Evolutionary conservation across 352 stramenopile genomes (phyloP), one percentile per base, ranked within the genome.

Genomic region (Phytophthora podocarpi): DNA sequence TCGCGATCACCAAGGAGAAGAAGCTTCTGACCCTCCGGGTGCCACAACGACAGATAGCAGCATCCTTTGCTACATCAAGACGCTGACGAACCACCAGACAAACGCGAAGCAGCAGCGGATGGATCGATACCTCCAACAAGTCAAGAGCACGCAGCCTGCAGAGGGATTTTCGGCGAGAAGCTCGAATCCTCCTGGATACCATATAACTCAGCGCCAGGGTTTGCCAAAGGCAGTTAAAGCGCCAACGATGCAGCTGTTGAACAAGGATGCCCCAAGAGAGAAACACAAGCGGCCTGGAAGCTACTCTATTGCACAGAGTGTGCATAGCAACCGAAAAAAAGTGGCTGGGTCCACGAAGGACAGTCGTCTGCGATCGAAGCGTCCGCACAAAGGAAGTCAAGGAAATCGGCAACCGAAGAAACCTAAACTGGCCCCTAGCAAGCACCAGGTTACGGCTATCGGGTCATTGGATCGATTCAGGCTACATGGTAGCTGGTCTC

Each of bases 61-160:
- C 12, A 74, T 86, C 18, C 54, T 86, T 40, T 50, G 49, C 20
- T 72, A 70, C 46, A 86, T 86, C 30, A 86, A 84, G 47, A 77
- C 58, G 28, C 52, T 86, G n/a, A 71, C 79, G 34, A 64, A 23
- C 2, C 76, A 80, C 46, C 76, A 85, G 12, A 69, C 60, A 30
- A 73, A 67, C 7, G 76, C 73, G 1, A 82, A 76, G 35, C 76
- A 85, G 21, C 76, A 82, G 39, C 72, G 68, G 1, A 75, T 85
- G 52, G 52, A 77, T 36, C 40, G 35, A 39, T 85, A 68, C 40
- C 48, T 85, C 6, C 51, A 67, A 21, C 53, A 69, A 52, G 62
- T 64, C 35, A 71, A 78, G 20, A 48, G 49, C 23, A 10, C 32
- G 20, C 26, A 66, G 31, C 32, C 30, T 16, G 31, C 21, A 37